phyloP scores from a whole-genome alignment of 768 basidiomycete genomes.

The Cystofilobasidium bisporidii region DNA sequence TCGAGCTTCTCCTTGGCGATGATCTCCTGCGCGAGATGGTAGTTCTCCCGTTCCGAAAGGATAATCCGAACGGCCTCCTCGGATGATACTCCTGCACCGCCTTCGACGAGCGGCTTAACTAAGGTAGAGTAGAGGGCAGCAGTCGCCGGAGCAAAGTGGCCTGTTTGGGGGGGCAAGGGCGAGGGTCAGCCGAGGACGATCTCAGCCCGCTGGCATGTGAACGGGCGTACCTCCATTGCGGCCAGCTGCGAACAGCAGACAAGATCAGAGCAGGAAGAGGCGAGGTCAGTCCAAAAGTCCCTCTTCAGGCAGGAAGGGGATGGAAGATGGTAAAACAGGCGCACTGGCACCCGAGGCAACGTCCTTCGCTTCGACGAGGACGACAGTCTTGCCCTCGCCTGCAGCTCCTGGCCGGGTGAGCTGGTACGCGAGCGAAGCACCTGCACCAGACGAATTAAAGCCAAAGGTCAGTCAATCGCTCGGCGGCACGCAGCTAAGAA shows the following conservation, averaged over 20 bases:
- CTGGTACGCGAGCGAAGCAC: constrained; percentile 24
- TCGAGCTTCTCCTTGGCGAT: constrained; percentile 15
- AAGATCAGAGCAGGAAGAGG: too few species aligned
- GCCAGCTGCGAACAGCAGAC: not conserved
- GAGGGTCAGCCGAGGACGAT: too few species aligned
- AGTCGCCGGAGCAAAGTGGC: constrained; percentile 23
- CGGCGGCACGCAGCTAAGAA: not conserved
- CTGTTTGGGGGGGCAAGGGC: not conserved
- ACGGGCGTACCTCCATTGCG: constrained; percentile 8
- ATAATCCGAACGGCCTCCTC: constrained; percentile 23
- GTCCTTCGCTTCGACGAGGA: constrained; percentile 27
- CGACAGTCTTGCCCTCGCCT: constrained; percentile 22
- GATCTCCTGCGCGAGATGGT: constrained; percentile 11
- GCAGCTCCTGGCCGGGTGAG: constrained; percentile 22
- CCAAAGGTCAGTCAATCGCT: constrained; percentile 4
- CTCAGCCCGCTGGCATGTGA: too few species aligned
- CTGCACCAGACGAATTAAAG: not conserved
- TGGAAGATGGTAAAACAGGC: not conserved
- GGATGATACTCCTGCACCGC: constrained; percentile 11
- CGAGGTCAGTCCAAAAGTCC: too few species aligned
- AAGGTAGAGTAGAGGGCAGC: constrained; percentile 11
- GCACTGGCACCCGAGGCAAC: constrained; percentile 27
- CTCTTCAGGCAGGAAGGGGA: too few species aligned
- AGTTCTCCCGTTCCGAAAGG: constrained; percentile 22
- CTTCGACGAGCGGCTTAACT: constrained; percentile 11